Base-by-base conservation (phyloP, 768 basidiomycete species). In the Symmetrospora coprosmae region DNA sequence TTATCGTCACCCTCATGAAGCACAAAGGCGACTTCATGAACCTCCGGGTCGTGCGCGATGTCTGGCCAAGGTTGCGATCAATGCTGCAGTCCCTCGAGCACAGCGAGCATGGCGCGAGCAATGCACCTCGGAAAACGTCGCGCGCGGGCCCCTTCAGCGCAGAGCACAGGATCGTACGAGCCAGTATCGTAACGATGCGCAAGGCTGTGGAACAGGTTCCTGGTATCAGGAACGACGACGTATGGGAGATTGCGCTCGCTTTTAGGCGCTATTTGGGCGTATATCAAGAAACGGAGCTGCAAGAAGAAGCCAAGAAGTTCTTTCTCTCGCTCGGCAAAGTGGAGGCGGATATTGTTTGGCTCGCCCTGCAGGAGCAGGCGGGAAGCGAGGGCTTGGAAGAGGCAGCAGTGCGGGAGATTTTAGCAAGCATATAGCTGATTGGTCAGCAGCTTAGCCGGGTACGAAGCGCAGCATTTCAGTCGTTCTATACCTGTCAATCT, bases 11-110 rank as follows among this genome's bases (percentile, higher is more conserved):
- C 0, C 75, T 99, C 37, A 79, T 81, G 0, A 73, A 68, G 35
- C 76, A 86, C 65, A 79, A 82, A 27, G 94, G 91, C 25, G 80
- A 79, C 53, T 94, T 87, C 73, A 91, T 97, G 86, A 79, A 78
- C 48, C 76, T 81, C 33, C 77, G 85, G 55, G 78, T 97, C 31
- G 85, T 90, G 81, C 87, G 94, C 65, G 86, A 96, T 64, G 79
- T 89, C 19, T 97, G 92, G 91, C 92, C 92, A 1, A 80, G 78
- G 39, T 86, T 92, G 69, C 75, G 74, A 37, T 67, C 76, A 89
- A 21, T 80, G 14, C 6, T 35, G 17, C 34, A n/a, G 38, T 25
- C 52, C 14, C 37, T 25, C 33, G 30, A 53, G 51, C n/a, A 37
- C 74, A 50, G 87, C 89, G 73, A 81, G 23, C n/a, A n/a, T n/a